Base-by-base conservation (phyloP, 495 filamentous ascomycete genomes). In the Aspergillus heteromorphus region DNA sequence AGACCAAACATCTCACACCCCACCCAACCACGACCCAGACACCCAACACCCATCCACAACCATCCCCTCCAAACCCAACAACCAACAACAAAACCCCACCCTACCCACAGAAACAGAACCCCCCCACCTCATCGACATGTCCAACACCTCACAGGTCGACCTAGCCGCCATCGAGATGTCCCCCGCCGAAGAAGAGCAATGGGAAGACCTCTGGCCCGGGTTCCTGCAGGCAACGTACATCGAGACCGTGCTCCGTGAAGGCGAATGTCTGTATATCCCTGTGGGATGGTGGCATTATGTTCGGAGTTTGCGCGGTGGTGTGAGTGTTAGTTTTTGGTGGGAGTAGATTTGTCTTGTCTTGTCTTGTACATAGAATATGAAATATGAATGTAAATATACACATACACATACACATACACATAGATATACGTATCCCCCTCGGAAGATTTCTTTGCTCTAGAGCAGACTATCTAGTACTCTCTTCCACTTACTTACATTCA, bases 211-310 rank as follows among this genome's bases (percentile, higher is more conserved):
- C 51, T 86, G 77, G 77, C 81, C 83, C 6, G 70, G 74, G 0
- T 88, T 87, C 57, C 56, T 62, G 53, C 60, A 75, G 25, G 80
- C 88, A 9, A 72, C 75, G 48, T 96, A 87, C 70, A 69, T 91
- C 11, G 93, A 98, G 64, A 85, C 82, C 14, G 80, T 97, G 0
- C 67, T 98, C 19, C 81, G 78, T 30, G 84, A 85, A 23, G 93
- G 92, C 0, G 91, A 98, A 54, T 87, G 82, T 59, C 66, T 99
- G 55, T 96, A 95, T 73, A 91, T 99, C 49, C 93, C 93, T 4
- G 77, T 88, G 3, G 93, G 92, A 17, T 99, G 93, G 93, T 99
- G 93, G 93, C 93, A 99, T 76, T 97, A 96, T 78, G 90, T 99
- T 5, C 77, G 87, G 57, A 89, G 89, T 31, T 63, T 97, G 66